Base-by-base conservation (phyloP, 148 eudicot genomes). In the Agrostemma githago region DNA sequence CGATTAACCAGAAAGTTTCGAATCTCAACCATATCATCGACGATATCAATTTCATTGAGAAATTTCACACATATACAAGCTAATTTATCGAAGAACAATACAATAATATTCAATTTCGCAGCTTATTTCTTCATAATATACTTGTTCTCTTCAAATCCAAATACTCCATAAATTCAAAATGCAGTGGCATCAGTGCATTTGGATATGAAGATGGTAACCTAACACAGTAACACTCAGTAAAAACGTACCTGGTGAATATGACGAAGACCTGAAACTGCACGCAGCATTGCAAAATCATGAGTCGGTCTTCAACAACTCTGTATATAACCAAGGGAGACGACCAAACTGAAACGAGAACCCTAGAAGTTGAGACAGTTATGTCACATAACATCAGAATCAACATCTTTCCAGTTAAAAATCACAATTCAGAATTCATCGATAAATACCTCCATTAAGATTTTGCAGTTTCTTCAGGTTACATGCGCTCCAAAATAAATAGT, bases 381-480 rank as follows among this genome's bases (percentile, higher is more conserved):
- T 51, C 56, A 51, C 56, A 7, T 48, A 51, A 15, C 16, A 51
- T 51, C 56, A 51, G 9, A 9, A 51, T 51, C 16, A 51, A 14
- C 56, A 51, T 51, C 16, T 12, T 51, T 11, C 54, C 9, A 9
- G 14, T 43, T 26, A 26, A 26, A 26, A 26, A 51, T 51, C 16
- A 11, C 56, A 51, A 12, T 10, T 11, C 56, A 51, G 3, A 48
- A 51, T 51, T 51, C 14, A 51, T 51, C 61, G 39, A 68, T 68
- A 63, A 51, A 73, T 26, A 68, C 77, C 81, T 79, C 37, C 3
- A 38, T 44, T 7, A 21, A 21, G 48, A 39, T 43, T 41, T 16
- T 38, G 60, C 38, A 43, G 42, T 16, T 21, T 62, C 73, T 69
- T 74, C 69, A 74, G 34, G 5, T 14, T 34, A 54, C 74, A 74